Evolutionary conservation across 1,284 basidiomycete species (phyloP), one percentile per base, ranked within the genome.

Genomic region (Vanrija sp.): DNA sequence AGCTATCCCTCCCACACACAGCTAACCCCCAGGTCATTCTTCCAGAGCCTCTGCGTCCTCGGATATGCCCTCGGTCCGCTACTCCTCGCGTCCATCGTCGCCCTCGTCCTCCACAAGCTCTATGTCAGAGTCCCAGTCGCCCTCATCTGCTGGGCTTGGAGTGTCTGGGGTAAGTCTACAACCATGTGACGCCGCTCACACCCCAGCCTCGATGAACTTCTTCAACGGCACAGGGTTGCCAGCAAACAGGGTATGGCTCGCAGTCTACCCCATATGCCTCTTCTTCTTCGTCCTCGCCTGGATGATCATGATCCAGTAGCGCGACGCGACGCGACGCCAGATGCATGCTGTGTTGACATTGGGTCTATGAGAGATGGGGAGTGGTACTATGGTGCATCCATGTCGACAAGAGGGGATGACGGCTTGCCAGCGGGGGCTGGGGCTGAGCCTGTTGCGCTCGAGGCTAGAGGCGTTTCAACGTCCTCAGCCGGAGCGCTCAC

Each of bases 191-290:
- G 12, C 4, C 31, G 12, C 27, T 47, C 20, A 41, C 43, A 41
- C 49, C 15, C 6, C 52, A 96, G 92, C 92, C 2, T 87, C 91
- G 27, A 86, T 94, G 53, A 94, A 95, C 75, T 96, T 96, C 76
- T 80, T 96, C 65, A 90, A 90, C 64, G 92, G 93, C 8, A 94
- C 92, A 0, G 87, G 88, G 76, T 86, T 97, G 59, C 89, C 92
- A 57, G 86, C 85, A 62, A 87, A 88, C 59, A 83, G 91, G 36
- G 88, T 90, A 48, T 73, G 93, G 52, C 83, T 97, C 37, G 93
- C 93, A 24, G 91, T 96, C 65, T 97, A 96, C 75, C 93, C 93
- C 19, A 78, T 95, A 43, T 79, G 92, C 52, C 62, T 80, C 44
- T 78, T 80, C 64, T 80, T 78, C 68, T 79, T 79, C 62, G 72